A percentile compares a stretch with the other conserved stretches of the same genome.
phyloP scores from a whole-genome alignment of 2,329 filamentous ascomycete species.

The Cryphonectria nitschkei region DNA sequence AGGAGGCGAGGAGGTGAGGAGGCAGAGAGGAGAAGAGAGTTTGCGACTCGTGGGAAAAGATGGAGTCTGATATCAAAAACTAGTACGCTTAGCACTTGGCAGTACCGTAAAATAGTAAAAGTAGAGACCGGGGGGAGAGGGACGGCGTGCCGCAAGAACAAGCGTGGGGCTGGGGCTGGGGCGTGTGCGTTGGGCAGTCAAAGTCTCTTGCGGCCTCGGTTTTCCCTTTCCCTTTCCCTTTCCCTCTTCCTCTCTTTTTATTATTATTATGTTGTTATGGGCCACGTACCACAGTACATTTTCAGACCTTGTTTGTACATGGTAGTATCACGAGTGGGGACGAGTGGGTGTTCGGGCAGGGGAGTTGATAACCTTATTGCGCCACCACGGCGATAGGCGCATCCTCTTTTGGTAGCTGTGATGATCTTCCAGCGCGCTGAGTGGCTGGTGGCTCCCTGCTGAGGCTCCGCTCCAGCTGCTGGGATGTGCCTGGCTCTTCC shows the following conservation, averaged over 20 bases:
- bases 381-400: constrained; percentile 23
- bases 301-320: not conserved
- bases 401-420: constrained; percentile 16
- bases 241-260: not conserved
- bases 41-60: constrained; percentile 15
- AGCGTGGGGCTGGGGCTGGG: not conserved
- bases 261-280: not conserved
- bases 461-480: constrained; percentile 10
- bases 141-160: not conserved
- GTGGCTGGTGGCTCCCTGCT: constrained; percentile 17
- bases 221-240: not conserved
- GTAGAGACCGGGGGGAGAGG: not conserved
- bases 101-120: constrained; percentile 2
- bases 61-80: constrained; percentile 25
- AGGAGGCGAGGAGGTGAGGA: not conserved
- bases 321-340: not conserved
- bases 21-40: not conserved
- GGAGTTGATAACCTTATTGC: constrained; percentile 27
- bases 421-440: constrained; percentile 6
- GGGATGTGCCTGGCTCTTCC: not conserved
- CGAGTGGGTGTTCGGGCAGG: not conserved
- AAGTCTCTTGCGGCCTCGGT: not conserved
- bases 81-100: constrained; percentile 8
- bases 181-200: not conserved
- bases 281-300: not conserved